Evolutionary conservation across 306 rosid species (phyloP), one percentile per base, ranked within the genome.

Genomic region (Sphenostylis stenocarpa): DNA sequence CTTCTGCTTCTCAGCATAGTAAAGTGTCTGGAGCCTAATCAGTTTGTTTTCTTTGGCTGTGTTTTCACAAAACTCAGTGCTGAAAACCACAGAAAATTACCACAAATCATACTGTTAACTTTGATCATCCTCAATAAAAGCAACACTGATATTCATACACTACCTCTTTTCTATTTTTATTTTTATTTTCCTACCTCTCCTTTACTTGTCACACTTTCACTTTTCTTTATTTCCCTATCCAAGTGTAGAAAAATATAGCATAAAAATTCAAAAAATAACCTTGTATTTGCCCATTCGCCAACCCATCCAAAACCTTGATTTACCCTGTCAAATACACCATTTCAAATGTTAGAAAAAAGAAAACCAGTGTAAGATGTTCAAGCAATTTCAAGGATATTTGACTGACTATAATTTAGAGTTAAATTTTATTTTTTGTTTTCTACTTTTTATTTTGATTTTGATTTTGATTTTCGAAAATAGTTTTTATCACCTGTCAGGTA

Each of bases 271-370:
- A 14, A 10, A 13, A 84, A 87, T 33, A 31, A 92, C 99, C 97
- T 77, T 74, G 88, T 76, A 14, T 85, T 87, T 61, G 99, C 99
- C 99, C 99, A 96, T 87, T 96, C 98, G 7, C 98, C 99, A 75
- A 96, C 87, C 93, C 99, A 89, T 64, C 99, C 99, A 78, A 91
- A 96, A 45, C 97, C 91, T 85, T 93, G 98, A 81, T 91, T 94
- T 76, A 86, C 96, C 78, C 99, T 93, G 97, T 70, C 72, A 84
- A 13, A 70, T 68, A 51, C 41, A 58, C 41, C 9, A 36, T 7
- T n/a, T n/a, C n/a, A n/a, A n/a, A n/a, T n/a, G n/a, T n/a, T n/a
- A n/a, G n/a, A n/a, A n/a, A n/a, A n/a, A n/a, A n/a, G n/a, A n/a
- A n/a, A n/a, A n/a, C n/a, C n/a, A n/a, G n/a, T n/a, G n/a, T n/a